Conservation (phyloP, 495 filamentous ascomycete species). For the Penicillium salamii region DNA sequence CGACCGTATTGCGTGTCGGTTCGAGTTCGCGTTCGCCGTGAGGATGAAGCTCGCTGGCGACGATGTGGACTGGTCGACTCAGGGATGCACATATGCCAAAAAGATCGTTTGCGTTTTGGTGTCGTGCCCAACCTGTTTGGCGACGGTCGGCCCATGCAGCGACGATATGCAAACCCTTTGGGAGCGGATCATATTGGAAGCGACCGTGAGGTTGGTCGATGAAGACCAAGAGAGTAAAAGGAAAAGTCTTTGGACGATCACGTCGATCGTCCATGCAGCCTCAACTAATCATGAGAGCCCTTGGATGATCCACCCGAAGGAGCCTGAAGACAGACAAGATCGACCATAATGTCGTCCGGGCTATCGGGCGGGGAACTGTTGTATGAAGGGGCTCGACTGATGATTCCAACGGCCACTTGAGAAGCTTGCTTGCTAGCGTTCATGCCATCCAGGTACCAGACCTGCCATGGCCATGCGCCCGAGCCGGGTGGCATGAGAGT, state of each 20-base stretch:
- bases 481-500: constrained; percentile 31
- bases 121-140: neutral
- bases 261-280: neutral
- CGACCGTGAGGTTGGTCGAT: neutral
- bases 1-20: no score
- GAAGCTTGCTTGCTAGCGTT: constrained; percentile 33
- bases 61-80: no score
- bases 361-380: constrained; percentile 20
- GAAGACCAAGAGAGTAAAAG: neutral
- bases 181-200: neutral
- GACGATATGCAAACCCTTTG: neutral
- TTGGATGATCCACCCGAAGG: constrained; percentile 21
- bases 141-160: neutral
- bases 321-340: constrained; percentile 41
- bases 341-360: constrained; percentile 35
- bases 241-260: neutral
- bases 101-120: neutral
- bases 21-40: no score
- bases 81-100: neutral
- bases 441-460: constrained; percentile 41
- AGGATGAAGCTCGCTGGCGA: no score
- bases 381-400: constrained; percentile 36
- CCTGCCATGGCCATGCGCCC: constrained; percentile 34
- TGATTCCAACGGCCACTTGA: constrained; percentile 42
- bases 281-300: constrained; percentile 11